These are phyloP conservation scores for Phytophthora pluvialis DNA, from an alignment of 352 stramenopile genomes.

Conservation along the genomic window DNA sequence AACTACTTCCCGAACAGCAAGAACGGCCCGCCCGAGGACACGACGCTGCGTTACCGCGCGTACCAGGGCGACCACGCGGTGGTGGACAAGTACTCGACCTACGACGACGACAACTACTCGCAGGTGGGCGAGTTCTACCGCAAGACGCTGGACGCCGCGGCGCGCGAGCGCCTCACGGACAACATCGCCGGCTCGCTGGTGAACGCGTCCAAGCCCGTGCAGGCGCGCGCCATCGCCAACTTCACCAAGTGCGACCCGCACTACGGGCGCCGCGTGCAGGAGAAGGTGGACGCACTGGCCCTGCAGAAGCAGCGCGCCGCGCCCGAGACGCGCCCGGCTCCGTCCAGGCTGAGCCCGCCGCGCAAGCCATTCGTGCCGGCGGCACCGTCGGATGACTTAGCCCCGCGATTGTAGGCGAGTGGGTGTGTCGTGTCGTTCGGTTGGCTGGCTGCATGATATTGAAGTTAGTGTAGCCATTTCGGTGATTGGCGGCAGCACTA, in stretches of 20 bases:
- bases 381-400: conserved; percentile 54
- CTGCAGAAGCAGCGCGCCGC: conserved; percentile 25
- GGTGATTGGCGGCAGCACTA: not conserved
- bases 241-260: conserved; percentile 87
- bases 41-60: conserved; percentile 34
- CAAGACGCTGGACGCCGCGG: conserved; percentile 72
- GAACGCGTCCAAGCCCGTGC: conserved; percentile 83
- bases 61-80: conserved; percentile 46
- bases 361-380: conserved; percentile 61
- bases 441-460: conserved; percentile 14
- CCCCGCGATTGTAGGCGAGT: conserved; percentile 53
- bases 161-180: conserved; percentile 76
- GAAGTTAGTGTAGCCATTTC: conserved; percentile 38
- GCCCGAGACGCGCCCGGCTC: conserved; percentile 19
- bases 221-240: conserved; percentile 86
- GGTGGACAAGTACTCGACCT: conserved; percentile 74
- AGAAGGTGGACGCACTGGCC: conserved; percentile 67
- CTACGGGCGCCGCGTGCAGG: conserved; percentile 81
- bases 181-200: conserved; percentile 89
- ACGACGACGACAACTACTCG: conserved; percentile 91
- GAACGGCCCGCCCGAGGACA: conserved; percentile 51
- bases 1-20: conserved; percentile 93
- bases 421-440: not conserved
- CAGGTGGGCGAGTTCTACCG: conserved; percentile 88
- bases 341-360: conserved; percentile 64